Evolutionary conservation across 139 green algal species (phyloP), one percentile per base, ranked within the genome.

Genomic region (Axilococcus clingmanii): DNA sequence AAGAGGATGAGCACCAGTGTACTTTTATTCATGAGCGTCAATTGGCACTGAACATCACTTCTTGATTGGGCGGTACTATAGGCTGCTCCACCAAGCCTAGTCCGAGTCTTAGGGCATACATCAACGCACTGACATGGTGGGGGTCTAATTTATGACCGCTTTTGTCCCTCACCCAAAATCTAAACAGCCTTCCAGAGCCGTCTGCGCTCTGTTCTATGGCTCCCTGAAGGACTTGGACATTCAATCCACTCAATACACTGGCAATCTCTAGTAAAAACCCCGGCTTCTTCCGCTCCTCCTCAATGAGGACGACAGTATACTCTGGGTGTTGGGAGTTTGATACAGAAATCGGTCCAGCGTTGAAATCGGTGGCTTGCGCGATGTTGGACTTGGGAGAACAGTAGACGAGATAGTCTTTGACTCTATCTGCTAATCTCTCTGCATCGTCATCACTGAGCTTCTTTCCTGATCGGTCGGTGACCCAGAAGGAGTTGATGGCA

Each of bases 401-500:
- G 59, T 80, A 81, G 3, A 54, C 52, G 3, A 80, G 52, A 55
- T 72, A 80, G 35, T 81, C 74, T 7, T 54, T 53, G 24, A 81
- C 52, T 3, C 66, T 44, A 16, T 81, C 74, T 19, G 57, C 62
- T 8, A 77, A 35, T 46, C 69, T 44, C 35, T 75, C 55, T 5
- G 74, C 71, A 5, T 24, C 38, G 0, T 35, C 19, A 11, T 64
- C 43, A 2, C 14, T 57, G 34, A 81, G 71, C 58, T 81, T 81
- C 16, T 53, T 58, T 1, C 63, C 62, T 54, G 60, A 56, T 15
- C 30, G 11, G 29, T 48, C 52, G 12, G 54, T 58, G 17, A 81
- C 23, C 70, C 71, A 81, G 41, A 81, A 77, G 14, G 34, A 55
- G 49, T 81, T 81, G 23, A 59, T 20, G 4, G 74, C 74, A 12